phyloP scores from a whole-genome alignment of 345 rosid species.

The Boechera retrofracta region DNA sequence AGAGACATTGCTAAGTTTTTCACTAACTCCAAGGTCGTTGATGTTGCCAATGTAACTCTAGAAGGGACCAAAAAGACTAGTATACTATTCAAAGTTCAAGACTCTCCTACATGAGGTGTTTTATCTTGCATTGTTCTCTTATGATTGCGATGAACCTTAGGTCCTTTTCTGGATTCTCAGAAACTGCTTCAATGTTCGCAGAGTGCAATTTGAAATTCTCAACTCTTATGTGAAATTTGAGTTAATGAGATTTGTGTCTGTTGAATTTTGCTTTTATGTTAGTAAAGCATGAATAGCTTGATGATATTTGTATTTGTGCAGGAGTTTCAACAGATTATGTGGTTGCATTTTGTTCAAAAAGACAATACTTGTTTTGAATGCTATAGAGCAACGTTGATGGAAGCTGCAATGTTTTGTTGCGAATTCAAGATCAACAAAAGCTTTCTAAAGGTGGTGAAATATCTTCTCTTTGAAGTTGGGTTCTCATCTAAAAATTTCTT shows the following conservation, averaged over 20 bases:
- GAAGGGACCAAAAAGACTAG: conserved; percentile 62
- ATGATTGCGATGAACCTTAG: neutral
- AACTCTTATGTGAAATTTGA: neutral
- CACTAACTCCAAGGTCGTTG: conserved; percentile 53
- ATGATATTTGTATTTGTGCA: conserved; percentile 15
- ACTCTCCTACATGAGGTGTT: conserved; percentile 28
- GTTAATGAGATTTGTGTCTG: neutral
- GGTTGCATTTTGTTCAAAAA: conserved; percentile 7
- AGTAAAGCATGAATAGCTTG: neutral
- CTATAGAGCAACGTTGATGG: conserved; percentile 13
- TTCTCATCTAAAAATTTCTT: neutral
- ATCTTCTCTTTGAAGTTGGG: conserved; percentile 7
- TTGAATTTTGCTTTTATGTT: neutral
- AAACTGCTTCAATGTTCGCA: neutral
- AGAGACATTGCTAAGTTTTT: conserved; percentile 58
- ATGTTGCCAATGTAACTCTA: conserved; percentile 57
- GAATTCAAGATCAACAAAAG: conserved; percentile 8
- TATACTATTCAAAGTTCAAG: conserved; percentile 52
- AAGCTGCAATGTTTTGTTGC: conserved; percentile 3
- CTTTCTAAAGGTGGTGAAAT: neutral
- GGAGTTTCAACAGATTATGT: neutral
- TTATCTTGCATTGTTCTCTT: neutral
- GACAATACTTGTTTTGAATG: neutral
- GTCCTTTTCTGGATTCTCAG: conserved; percentile 3
- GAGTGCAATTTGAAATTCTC: neutral